Evolutionary conservation across 116 monocot genomes (phyloP), one percentile per base, ranked within the genome.

Genomic region (Phalaenopsis hybrid): DNA sequence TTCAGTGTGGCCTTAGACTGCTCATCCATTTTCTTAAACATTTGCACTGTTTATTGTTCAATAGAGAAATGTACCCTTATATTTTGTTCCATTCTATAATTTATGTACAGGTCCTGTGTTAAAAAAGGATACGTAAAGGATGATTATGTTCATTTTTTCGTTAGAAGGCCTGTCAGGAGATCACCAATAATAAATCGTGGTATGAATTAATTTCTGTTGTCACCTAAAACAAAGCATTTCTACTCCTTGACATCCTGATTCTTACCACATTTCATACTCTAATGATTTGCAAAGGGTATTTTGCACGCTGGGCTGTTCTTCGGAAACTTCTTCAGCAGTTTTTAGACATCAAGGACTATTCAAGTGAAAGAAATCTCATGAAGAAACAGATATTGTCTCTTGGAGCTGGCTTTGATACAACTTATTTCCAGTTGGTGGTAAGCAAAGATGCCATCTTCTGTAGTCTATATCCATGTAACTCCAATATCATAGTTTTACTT

Each of bases 121-220:
- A 90, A 88, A 50, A 98, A 95, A 81, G 95, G 98, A 65, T 98
- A 98, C 81, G 93, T 98, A 87, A 93, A 92, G 81, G 98, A 98
- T 87, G 88, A 95, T 16, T 98, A 87, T 79, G 92, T 98, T 45
- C 91, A 93, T 55, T 83, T 95, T 23, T 98, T 98, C 76, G 95
- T 98, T 23, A 87, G 92, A 82, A 93, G 87, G 80, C 86, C 94
- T 23, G 57, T 89, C 23, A 86, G 87, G 63, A 90, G 98, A 76
- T 90, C 98, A 48, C 98, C 98, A n/a, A 98, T 98, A 79, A 98
- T 98, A 81, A 98, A 98, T 72, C 93, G 98, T 57, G 98, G 98
- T 93, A 81, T 63, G 79, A 13, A 44, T 33, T 58, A 59, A 17
- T 79, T 43, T 55, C 1, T 43, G 20, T 20, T 57, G 17, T 44